These are phyloP conservation scores for Aurinia saxatilis DNA, from an alignment of 345 rosid genomes.

Conservation along the genomic window DNA sequence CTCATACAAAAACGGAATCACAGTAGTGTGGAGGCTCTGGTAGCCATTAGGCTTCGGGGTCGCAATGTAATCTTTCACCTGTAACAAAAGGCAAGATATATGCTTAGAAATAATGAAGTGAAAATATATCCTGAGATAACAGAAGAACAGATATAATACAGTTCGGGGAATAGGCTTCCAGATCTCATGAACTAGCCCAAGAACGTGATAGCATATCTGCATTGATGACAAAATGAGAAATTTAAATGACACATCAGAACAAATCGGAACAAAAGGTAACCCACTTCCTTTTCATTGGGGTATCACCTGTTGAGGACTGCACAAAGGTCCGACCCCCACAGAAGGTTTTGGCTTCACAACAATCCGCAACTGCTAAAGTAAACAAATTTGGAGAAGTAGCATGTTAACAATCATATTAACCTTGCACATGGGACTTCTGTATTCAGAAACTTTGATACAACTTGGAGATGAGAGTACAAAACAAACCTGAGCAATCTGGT, in stretches of 20 bases:
- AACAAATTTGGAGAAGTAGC: constrained; percentile 23
- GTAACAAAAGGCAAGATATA: constrained; percentile 20
- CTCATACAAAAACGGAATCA: constrained; percentile 83
- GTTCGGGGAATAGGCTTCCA: constrained; percentile 97
- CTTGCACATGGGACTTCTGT: constrained; percentile 2
- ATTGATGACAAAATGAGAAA: constrained; percentile 24
- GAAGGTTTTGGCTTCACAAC: constrained; percentile 77
- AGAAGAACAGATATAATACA: constrained; percentile 39
- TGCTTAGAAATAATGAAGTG: background rate
- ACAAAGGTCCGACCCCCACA: constrained; percentile 65
- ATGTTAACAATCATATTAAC: constrained; percentile 7
- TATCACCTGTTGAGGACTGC: constrained; percentile 85
- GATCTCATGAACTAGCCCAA: constrained; percentile 92
- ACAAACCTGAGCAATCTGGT: constrained; percentile 97
- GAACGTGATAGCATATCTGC: constrained; percentile 98
- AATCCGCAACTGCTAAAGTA: constrained; percentile 70
- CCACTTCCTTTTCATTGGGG: constrained; percentile 18
- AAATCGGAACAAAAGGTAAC: constrained; percentile 6
- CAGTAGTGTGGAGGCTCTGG: constrained; percentile 94
- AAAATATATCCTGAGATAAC: background rate
- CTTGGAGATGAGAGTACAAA: constrained; percentile 9
- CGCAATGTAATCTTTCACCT: constrained; percentile 98
- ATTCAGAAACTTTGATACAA: constrained; percentile 1
- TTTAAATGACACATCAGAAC: constrained; percentile 13
- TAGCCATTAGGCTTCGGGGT: constrained; percentile 99